phyloP scores from a whole-genome alignment of 2,329 filamentous ascomycete species.

The Diaporthe ilicicola region DNA sequence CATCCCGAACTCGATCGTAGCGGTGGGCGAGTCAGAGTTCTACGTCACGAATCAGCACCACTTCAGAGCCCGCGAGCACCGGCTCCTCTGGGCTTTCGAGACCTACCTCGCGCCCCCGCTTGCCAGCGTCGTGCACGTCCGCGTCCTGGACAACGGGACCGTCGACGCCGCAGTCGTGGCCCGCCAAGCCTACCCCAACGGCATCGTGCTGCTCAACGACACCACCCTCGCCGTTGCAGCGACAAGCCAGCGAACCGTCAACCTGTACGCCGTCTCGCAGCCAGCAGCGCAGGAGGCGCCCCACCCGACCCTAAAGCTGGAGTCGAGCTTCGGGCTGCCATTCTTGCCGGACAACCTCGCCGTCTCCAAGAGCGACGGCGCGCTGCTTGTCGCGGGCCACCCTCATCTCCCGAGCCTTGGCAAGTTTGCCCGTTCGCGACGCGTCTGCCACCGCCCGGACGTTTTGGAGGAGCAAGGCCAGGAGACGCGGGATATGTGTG shows the following conservation, averaged over 20 bases:
- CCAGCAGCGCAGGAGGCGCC: background rate
- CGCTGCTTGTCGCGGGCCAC: constrained; percentile 52
- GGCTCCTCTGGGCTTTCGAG: constrained; percentile 43
- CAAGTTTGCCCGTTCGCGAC: constrained; percentile 43
- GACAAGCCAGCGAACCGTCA: constrained; percentile 40
- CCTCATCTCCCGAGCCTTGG: constrained; percentile 45
- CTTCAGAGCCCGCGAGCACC: constrained; percentile 40
- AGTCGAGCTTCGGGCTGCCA: constrained; percentile 37
- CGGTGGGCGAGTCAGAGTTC: constrained; percentile 46
- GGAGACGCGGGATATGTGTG: background rate
- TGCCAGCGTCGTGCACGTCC: constrained; percentile 49
- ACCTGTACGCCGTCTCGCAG: constrained; percentile 41
- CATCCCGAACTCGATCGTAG: constrained; percentile 49
- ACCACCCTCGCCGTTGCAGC: constrained; percentile 50
- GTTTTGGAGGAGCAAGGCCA: constrained; percentile 32
- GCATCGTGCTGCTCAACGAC: constrained; percentile 49
- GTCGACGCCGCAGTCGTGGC: constrained; percentile 39
- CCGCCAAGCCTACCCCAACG: constrained; percentile 51
- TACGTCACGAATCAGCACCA: constrained; percentile 53
- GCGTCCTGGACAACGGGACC: constrained; percentile 20
- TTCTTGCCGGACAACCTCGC: constrained; percentile 53
- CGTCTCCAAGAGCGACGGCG: constrained; percentile 37
- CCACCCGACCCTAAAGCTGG: background rate
- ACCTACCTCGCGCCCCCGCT: constrained; percentile 44
- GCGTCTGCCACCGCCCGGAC: constrained; percentile 45